Evolutionary conservation across 306 rosid species (phyloP), one percentile per base, ranked within the genome.

Genomic region (Gillenia trifoliata): DNA sequence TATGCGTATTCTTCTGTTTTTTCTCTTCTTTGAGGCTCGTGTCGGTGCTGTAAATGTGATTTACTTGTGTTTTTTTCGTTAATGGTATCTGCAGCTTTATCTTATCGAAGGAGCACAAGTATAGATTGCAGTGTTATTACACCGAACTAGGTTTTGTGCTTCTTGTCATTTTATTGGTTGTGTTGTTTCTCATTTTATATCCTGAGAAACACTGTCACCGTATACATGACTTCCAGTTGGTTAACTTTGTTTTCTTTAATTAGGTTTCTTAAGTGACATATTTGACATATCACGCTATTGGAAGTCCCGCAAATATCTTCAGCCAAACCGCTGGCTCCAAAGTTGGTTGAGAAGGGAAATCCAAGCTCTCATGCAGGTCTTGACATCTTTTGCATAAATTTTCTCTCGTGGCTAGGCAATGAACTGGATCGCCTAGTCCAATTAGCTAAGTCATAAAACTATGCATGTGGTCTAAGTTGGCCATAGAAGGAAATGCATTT

Each of bases 41-140:
- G 1, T 19, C 52, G 23, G 7, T 22, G 40, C 47, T 52, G 71
- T 77, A 52, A 12, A 29, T 25, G 74, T 23, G 50, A 70, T 71
- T 80, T 71, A 40, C 65, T 64, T 41, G 65, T 79, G 76, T 70
- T 59, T 2, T 45, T 36, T 72, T 57, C 8, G 29, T 67, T 31
- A 43, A 57, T 85, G 79, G 10, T 8, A 47, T 30, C 23, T 76
- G 85, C 91, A 91, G 97, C 85, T 91, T 91, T 84, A 59, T 79
- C 78, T 83, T 89, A 64, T 83, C 98, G 41, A 88, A 79, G 78
- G 89, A 82, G 0, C 98, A 89, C 79, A 88, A 87, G 81, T 91
- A 79, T 73, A 89, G 98, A 80, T 90, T 91, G 72, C 97, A 91
- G 69, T 89, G 95, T 82, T 91, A 91, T 78, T 94, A 94, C 83